Base-by-base conservation (phyloP, 768 basidiomycete species). In the Collybiopsis luxurians region DNA sequence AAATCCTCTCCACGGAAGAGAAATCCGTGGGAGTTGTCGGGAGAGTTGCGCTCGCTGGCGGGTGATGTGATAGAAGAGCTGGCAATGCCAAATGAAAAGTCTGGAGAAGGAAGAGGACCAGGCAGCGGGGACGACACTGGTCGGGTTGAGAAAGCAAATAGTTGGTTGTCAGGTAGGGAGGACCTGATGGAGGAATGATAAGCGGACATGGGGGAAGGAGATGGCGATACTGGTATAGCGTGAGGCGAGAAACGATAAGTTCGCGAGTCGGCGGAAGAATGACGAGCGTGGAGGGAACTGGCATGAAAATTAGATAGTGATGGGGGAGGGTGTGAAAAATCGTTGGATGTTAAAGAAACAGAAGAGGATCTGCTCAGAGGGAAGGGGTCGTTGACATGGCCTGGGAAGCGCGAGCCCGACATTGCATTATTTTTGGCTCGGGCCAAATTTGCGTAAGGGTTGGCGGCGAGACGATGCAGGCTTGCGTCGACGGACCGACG, bases 51-150 rank as follows among this genome's bases (percentile, higher is more conserved):
- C 49, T 86, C 84, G 55, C 78, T 77, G 56, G 76, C 79, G 4
- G 71, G 71, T 3, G 82, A 79, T 47, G 74, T 73, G 12, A 79
- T 76, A 15, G 83, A 82, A 2, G 81, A 75, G 49, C 73, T 80
- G 27, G 85, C 81, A 10, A 79, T 77, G 57, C 85, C 85, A 60
- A 87, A 87, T 45, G 82, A 82, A 72, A 83, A 87, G 55, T 78
- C 79, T 39, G 83, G 83, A 4, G 77, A 75, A 0, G 85, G 85
- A 17, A 87, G 73, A 4, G 85, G 85, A 2, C 85, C 85, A 9
- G 83, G 71, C 59, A 83, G 68, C 56, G 74, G 75, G 44, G 77
- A 67, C 10, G 71, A 68, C 31, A 80, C 62, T 11, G 74, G 63
- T 36, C 85, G 79, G 6, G 80, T 73, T 27, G 78, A 72, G 55